Base-by-base conservation (phyloP, 2,329 filamentous ascomycete genomes). In the Stachybotrys chartarum region DNA sequence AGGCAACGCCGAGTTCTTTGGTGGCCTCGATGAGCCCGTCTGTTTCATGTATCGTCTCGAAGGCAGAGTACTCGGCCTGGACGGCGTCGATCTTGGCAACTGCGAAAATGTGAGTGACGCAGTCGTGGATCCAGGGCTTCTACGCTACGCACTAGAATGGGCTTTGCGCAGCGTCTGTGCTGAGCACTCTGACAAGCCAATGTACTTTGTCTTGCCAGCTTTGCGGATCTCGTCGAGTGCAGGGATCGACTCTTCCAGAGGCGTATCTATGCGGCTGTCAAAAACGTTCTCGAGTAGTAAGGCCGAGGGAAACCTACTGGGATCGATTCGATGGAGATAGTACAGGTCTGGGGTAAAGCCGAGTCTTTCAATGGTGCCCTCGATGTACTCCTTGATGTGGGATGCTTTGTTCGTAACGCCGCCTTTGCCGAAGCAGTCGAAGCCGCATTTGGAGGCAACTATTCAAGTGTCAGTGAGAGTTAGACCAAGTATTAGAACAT, bases 361-460 rank as follows among this genome's bases (percentile, higher is more conserved):
- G 0, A 79, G 69, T 57, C 77, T 63, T 54, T 78, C 71, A 48
- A 78, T 78, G 0, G 76, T 78, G 11, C 75, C 76, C 4, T 78
- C 75, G 30, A 79, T 77, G 56, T 78, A 79, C 45, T 67, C 55
- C 58, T 74, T 72, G 59, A 79, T 79, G 50, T 79, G 76, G 0
- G 68, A 55, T 1, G 75, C 65, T 4, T 72, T 75, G 59, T 78
- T 79, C 51, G 74, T 77, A 32, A 78, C 67, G 2, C 42, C 35
- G 35, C 65, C 61, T 1, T 62, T 61, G 12, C 65, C 70, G 47
- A 76, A 73, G 4, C 64, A 64, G 14, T 71, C 61, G 45, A 78
- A 69, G 0, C 75, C 76, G 56, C 76, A 78, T 54, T 78, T 78
- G 0, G 76, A 78, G 6, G 76, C 76, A 54, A 79, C 75, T 78